Evolutionary conservation across 257 asterid species (phyloP).

Genomic region (Phtheirospermum japonicum): DNA sequence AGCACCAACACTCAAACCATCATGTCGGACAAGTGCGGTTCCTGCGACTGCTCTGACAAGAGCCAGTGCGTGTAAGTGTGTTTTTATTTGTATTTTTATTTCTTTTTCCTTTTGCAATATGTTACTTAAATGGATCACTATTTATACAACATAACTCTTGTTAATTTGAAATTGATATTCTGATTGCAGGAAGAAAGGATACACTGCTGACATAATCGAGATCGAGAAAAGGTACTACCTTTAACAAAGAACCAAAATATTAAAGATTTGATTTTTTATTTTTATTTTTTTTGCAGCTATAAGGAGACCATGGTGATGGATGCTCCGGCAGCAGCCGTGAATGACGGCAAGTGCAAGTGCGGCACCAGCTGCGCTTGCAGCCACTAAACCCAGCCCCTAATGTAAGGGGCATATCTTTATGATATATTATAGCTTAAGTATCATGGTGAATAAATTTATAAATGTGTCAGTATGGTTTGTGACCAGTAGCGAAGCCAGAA

Average conservation of each 20-base stretch:
- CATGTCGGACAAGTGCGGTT: constrained; percentile 50
- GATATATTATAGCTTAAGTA: not conserved
- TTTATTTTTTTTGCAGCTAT: constrained; percentile 34
- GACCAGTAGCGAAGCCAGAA: too few relatives aligned
- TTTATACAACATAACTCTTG: too few relatives aligned
- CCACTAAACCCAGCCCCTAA: constrained; percentile 24
- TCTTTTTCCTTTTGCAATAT: too few relatives aligned
- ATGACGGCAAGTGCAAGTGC: constrained; percentile 66
- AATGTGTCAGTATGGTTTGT: not conserved
- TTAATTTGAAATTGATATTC: too few relatives aligned
- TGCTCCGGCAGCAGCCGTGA: constrained; percentile 41
- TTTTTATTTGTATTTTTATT: not conserved
- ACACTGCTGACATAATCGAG: constrained; percentile 35
- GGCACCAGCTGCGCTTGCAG: constrained; percentile 60
- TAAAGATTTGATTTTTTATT: too few relatives aligned
- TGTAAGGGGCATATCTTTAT: constrained; percentile 3
- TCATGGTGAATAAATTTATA: constrained; percentile 15
- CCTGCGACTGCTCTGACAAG: constrained; percentile 44
- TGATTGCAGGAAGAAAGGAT: constrained; percentile 58
- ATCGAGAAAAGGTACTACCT: constrained; percentile 42
- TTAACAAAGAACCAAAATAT: not conserved
- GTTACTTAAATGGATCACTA: too few relatives aligned
- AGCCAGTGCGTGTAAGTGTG: constrained; percentile 52
- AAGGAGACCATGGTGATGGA: constrained; percentile 38
- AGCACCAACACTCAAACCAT: constrained; percentile 27